These are phyloP conservation scores for Metroxylon sagu DNA, from an alignment of 176 grass and related monocot genomes.

Conservation along the genomic window DNA sequence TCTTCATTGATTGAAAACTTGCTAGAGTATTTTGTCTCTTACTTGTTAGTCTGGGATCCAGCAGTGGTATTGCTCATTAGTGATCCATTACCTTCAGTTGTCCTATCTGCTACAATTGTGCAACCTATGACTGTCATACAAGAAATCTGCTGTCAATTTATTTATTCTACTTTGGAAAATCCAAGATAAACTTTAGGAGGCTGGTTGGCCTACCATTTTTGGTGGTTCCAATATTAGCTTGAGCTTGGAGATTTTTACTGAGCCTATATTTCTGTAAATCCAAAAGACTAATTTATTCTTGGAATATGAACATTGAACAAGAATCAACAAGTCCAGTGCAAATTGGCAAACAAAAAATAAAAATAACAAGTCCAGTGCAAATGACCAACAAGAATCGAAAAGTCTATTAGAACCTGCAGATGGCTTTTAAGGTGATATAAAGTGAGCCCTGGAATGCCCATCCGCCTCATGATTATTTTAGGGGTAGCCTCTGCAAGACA, in stretches of 20 bases:
- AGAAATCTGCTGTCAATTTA: background rate
- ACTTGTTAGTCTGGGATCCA: conserved; percentile 50
- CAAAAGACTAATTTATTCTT: conserved; percentile 22
- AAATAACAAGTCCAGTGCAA: too few relatives aligned
- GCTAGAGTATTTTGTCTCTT: conserved; percentile 8
- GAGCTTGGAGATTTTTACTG: conserved; percentile 66
- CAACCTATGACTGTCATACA: conserved; percentile 30
- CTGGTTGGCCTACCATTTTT: conserved; percentile 40
- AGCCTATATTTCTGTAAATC: conserved; percentile 75
- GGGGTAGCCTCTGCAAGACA: conserved; percentile 78
- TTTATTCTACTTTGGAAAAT: background rate
- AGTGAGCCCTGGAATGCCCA: conserved; percentile 90
- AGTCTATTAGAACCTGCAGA: conserved; percentile 60
- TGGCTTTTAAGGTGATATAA: conserved; percentile 99
- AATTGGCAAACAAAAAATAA: too few relatives aligned
- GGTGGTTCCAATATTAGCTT: conserved; percentile 32
- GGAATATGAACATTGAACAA: too few relatives aligned
- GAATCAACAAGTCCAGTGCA: too few relatives aligned
- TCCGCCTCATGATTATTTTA: conserved; percentile 78
- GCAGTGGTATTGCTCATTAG: conserved; percentile 28
- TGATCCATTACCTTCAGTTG: conserved; percentile 42
- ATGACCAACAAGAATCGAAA: background rate
- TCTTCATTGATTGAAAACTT: too few relatives aligned
- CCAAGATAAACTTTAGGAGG: conserved; percentile 1
- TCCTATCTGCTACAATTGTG: conserved; percentile 26